Base-by-base conservation (phyloP, 192 early-diverging fungal genomes). In the Coemansia sp. region DNA sequence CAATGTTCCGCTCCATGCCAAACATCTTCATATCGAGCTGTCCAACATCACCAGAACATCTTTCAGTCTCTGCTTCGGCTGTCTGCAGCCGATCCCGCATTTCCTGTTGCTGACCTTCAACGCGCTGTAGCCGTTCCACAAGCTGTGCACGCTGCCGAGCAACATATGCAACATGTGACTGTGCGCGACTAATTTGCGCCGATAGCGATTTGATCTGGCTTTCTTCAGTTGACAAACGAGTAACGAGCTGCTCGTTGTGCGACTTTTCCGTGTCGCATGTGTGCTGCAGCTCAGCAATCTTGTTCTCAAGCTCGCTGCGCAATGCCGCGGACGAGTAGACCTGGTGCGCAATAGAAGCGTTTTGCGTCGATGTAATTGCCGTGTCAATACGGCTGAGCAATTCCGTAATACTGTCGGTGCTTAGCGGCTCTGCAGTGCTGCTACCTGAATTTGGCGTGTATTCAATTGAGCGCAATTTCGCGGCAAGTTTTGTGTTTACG, bases 321-420 rank as follows among this genome's bases (percentile, higher is more conserved):
- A 70, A 27, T 2, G 22, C 37, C 9, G 47, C 29, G 6, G 69
- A 54, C 37, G 48, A 65, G 2, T 52, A 38, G 27, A 63, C 25
- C 24, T 58, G 65, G 15, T 12, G 23, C 39, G 32, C 56, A 35
- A 2, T 32, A 25, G 11, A 58, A 60, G 47, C 63, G 52, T 24
- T 60, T 21, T 48, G 48, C 27, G 75, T 39, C 6, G 70, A 48
- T 5, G 47, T 48, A 1, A 72, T 63, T 47, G 63, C 61, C 4
- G 25, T 32, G 38, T 78, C 66, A 37, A 78, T 78, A 7, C 63
- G 69, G 32, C 69, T 41, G 5, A 78, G 58, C 37, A 78, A 69
- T 49, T 72, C 75, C 0, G 69, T 66, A 1, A 78, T 60, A 60
- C 68, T 70, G 50, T 76, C 74, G 0, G 69, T 66, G 65, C 69